Evolutionary conservation across 2,329 filamentous ascomycete genomes (phyloP), one percentile per base, ranked within the genome.

Genomic region (Magnaporthiopsis incrustans): DNA sequence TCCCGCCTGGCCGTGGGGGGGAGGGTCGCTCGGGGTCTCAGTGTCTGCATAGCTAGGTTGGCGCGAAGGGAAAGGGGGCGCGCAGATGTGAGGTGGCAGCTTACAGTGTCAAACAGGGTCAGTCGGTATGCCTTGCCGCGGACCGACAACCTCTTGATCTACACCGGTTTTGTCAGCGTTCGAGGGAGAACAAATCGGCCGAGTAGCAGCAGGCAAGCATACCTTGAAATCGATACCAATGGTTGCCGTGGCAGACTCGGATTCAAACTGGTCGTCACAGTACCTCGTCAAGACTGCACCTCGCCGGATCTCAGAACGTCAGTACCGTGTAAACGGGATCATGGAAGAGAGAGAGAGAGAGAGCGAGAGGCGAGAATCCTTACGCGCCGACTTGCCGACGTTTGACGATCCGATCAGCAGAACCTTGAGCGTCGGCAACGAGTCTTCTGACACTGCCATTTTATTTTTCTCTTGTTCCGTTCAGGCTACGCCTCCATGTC

Each of bases 221-320:
- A 83, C 81, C 73, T 83, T 82, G 72, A 82, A 84, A 69, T 85
- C 82, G 66, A 85, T 82, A 35, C 82, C 82, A 67, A 85, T 84
- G 3, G 82, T 85, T 7, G 82, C 81, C 8, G 81, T 79, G 4
- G 81, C 79, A 50, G 77, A 78, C 69, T 84, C 81, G 6, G 80
- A 78, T 65, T 85, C 82, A 68, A 84, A 85, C 68, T 83, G 81
- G 70, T 84, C 81, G 67, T 84, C 81, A 70, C 81, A 83, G 68
- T 85, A 85, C 69, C 82, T 75, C 66, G 81, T 77, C 60, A 85
- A 73, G 66, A 85, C 81, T 83, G 68, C n/a, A 57, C 18, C 18
- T 10, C 44, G 5, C 44, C 6, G 4, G 4, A 10, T 8, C 7
- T 44, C 61, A 8, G 44, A 63, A 35, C 57, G 60, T n/a, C 27